phyloP scores from a whole-genome alignment of 331 rosid genomes.

The Erythrophleum ivorense region DNA sequence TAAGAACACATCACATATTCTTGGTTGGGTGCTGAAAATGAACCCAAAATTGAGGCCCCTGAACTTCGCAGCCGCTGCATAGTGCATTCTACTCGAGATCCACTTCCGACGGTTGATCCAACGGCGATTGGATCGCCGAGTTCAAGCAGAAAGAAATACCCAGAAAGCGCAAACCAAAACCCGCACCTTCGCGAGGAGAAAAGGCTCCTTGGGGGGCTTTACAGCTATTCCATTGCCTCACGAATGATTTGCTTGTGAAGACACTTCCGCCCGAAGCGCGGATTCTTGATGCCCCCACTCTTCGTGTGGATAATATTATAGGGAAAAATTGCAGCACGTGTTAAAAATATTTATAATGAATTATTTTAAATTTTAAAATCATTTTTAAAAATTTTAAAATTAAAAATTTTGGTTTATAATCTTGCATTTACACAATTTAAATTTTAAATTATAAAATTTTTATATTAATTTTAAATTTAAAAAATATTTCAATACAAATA shows the following conservation, averaged over 20 bases:
- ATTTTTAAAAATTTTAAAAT: no score
- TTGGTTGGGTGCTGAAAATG: constrained; percentile 46
- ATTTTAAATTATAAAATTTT: no score
- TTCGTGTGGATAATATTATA: no score
- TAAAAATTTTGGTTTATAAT: no score
- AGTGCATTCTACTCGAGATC: constrained; percentile 24
- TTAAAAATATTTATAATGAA: no score
- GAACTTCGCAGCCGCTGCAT: constrained; percentile 77
- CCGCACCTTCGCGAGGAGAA: neutral
- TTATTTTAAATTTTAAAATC: no score
- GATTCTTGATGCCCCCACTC: no score
- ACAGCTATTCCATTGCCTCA: neutral
- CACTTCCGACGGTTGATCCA: constrained; percentile 11
- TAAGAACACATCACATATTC: neutral
- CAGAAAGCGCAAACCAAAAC: neutral
- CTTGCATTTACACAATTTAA: no score
- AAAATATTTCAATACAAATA: no score
- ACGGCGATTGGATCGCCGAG: neutral
- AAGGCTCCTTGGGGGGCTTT: neutral
- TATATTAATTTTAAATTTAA: no score
- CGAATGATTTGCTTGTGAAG: neutral
- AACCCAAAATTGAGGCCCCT: constrained; percentile 35
- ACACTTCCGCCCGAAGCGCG: neutral
- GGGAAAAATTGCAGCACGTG: no score
- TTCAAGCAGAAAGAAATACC: neutral